These are phyloP conservation scores for Suhomyces choctaworum DNA, from an alignment of 1,139 yeast genomes.

Conservation along the genomic window DNA sequence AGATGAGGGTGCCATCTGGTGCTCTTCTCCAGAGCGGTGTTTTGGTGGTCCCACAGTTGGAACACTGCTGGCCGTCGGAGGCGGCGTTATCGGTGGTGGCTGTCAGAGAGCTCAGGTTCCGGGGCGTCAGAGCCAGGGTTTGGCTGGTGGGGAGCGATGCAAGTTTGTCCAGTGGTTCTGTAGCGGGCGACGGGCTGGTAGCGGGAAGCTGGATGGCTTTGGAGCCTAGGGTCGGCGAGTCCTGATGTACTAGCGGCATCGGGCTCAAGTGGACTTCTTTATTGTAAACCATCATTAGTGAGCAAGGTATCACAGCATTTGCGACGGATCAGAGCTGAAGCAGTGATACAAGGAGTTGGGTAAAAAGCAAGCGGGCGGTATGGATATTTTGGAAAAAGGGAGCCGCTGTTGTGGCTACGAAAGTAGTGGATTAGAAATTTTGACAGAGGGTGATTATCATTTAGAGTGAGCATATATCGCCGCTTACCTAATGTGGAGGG, in stretches of 20 bases:
- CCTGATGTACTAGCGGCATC: background rate
- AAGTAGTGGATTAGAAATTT: background rate
- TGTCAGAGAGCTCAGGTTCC: background rate
- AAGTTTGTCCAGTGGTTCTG: background rate
- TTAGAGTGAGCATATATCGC: conserved; percentile 4
- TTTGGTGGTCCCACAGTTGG: conserved; percentile 67
- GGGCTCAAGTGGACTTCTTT: conserved; percentile 4
- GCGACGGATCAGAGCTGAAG: too few relatives aligned
- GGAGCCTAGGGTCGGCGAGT: too few relatives aligned
- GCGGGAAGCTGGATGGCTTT: too few relatives aligned
- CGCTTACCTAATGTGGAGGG: conserved; percentile 1
- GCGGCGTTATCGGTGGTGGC: conserved; percentile 1
- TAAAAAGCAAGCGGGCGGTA: background rate
- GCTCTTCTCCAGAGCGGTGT: conserved; percentile 74
- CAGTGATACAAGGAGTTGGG: background rate
- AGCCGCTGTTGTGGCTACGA: too few relatives aligned
- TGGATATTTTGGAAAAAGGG: too few relatives aligned
- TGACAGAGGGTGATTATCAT: background rate
- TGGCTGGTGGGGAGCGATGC: background rate
- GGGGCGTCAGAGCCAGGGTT: conserved; percentile 1
- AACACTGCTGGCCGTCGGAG: conserved; percentile 50
- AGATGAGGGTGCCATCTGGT: conserved; percentile 62
- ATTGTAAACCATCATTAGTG: conserved; percentile 4
- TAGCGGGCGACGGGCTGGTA: background rate
- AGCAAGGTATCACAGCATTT: background rate